Evolutionary conservation across 345 rosid genomes (phyloP), one percentile per base, ranked within the genome.

Genomic region (Salix dunnii): DNA sequence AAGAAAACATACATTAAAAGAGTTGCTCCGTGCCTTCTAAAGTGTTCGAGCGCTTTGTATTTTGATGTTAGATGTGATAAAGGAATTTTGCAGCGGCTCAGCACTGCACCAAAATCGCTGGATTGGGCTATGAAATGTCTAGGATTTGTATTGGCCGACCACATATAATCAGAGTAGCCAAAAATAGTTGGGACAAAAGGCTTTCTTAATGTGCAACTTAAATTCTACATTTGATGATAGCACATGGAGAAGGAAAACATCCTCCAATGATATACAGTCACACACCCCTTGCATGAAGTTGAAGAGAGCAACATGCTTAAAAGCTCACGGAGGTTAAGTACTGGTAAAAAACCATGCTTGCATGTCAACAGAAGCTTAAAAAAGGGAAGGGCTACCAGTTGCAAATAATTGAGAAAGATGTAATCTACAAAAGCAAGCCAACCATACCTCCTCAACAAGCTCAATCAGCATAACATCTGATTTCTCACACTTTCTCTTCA

Each of bases 401-500:
- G 63, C 63, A 58, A 58, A 25, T 58, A 58, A 7, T n/a, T 21
- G 28, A 58, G 28, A 20, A n/a, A 58, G 28, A 58, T n/a, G 28
- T n/a, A 58, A 20, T 25, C 28, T n/a, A 58, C 12, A 58, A 40
- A 64, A 23, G 58, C 55, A 73, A 33, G 67, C 9, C 40, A 73
- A 71, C 40, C 66, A 65, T 86, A 95, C 99, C 94, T 93, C 97
- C 81, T 91, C 97, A 53, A 95, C 93, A 42, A 95, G 96, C 80
- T 89, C 88, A 71, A 89, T 87, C 43, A 93, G 94, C 64, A 92
- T 89, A 49, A 88, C 62, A 76, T 93, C 97, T 35, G 97, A 87
- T 76, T 81, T 95, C 85, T 95, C 96, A 33, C 90, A 85, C 84
- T 95, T 95, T 86, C 90, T 86, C 86, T 95, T 95, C 90, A 93